A percentile compares a stretch with the other conserved stretches of the same genome.
Conservation (phyloP, 2,329 filamentous ascomycete genomes). For the Lecanicillium sp. region DNA sequence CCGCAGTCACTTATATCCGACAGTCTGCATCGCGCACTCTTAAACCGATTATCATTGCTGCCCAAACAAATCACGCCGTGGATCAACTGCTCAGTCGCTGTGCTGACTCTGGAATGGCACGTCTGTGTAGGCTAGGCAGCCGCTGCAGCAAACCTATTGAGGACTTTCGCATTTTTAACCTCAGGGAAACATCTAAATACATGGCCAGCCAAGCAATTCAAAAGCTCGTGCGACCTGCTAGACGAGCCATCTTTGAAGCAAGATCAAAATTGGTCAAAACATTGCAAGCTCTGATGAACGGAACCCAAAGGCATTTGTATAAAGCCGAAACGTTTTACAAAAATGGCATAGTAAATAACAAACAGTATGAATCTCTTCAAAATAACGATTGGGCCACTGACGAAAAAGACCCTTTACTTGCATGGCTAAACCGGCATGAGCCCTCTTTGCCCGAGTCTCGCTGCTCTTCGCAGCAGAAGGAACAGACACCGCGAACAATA, state of each 20-base stretch:
- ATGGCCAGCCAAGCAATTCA: not conserved
- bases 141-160: slow-evolving; percentile 49
- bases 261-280: not conserved
- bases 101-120: slow-evolving; percentile 35
- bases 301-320: no score
- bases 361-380: slow-evolving; percentile 55
- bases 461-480: not conserved
- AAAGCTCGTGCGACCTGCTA: not conserved
- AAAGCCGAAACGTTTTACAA: slow-evolving; percentile 1
- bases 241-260: not conserved
- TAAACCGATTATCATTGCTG: slow-evolving; percentile 67
- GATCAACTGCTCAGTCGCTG: slow-evolving; percentile 70
- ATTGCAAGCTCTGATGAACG: no score
- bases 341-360: slow-evolving; percentile 44
- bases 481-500: not conserved
- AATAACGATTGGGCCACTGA: slow-evolving; percentile 31
- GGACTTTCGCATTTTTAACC: slow-evolving; percentile 55
- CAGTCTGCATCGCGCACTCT: slow-evolving; percentile 40
- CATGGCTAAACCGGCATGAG: slow-evolving; percentile 13
- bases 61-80: slow-evolving; percentile 85
- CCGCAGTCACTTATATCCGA: slow-evolving; percentile 61
- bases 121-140: slow-evolving; percentile 58
- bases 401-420: slow-evolving; percentile 4
- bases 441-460: no score
- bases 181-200: slow-evolving; percentile 30